phyloP scores from a whole-genome alignment of 129 eudicot species.

The Dittrichia graveolens region DNA sequence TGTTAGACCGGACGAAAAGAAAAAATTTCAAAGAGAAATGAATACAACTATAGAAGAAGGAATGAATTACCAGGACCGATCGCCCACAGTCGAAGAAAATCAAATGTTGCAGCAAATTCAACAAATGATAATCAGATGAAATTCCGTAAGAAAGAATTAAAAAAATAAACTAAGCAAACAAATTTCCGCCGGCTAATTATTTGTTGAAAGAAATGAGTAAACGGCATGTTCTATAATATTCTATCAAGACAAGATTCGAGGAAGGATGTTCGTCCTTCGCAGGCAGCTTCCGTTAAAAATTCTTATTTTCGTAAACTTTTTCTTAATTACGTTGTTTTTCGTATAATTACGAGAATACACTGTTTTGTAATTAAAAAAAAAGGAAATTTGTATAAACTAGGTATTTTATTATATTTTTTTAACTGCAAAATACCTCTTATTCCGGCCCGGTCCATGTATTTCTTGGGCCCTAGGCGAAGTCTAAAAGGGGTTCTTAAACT shows the following conservation, averaged over 20 bases:
- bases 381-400: no score
- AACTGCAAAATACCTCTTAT: no score
- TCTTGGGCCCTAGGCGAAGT: no score
- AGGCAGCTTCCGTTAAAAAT: slow-evolving; percentile 12
- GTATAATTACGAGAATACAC: background rate
- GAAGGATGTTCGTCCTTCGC: slow-evolving; percentile 9
- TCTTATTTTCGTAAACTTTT: background rate
- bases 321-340: background rate
- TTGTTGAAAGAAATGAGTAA: background rate
- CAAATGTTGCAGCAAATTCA: slow-evolving; percentile 21
- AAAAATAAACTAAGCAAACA: background rate
- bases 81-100: background rate
- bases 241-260: slow-evolving; percentile 19
- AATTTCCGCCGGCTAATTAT: slow-evolving; percentile 21
- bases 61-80: slow-evolving; percentile 25
- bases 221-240: slow-evolving; percentile 5
- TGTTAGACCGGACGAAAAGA: no score
- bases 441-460: no score
- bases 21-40: no score
- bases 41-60: background rate
- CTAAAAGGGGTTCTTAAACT: no score
- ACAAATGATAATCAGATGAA: background rate
- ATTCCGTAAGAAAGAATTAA: background rate
- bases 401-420: no score
- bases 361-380: no score